A percentile compares a stretch with the other conserved stretches of the same genome.
Conservation (phyloP, 108 stramenopile genomes). For the Pseudonitzschia pungens region DNA sequence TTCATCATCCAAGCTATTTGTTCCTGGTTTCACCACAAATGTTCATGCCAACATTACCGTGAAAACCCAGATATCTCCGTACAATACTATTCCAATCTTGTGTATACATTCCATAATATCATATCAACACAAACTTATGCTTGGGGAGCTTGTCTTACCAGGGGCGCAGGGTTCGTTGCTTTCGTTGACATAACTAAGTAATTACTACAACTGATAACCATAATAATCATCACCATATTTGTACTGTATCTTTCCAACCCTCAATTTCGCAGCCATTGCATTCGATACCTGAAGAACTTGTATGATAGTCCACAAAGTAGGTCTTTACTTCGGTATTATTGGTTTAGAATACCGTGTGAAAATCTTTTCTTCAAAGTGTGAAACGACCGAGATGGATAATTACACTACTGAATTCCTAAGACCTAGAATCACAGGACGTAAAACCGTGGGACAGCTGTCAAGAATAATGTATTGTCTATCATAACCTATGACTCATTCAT, state of each 20-base stretch:
- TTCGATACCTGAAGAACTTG: too few species aligned
- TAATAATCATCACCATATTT: conserved; percentile 9
- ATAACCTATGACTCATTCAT: too few species aligned
- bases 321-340: too few species aligned
- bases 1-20: conserved; percentile 8
- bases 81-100: background rate
- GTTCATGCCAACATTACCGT: background rate
- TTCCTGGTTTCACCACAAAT: background rate
- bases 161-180: conserved; percentile 13
- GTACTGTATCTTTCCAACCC: background rate
- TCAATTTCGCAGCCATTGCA: too few species aligned
- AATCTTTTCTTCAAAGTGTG: too few species aligned
- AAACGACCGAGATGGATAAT: too few species aligned
- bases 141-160: conserved; percentile 14
- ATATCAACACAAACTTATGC: conserved; percentile 2
- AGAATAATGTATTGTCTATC: too few species aligned
- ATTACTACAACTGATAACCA: conserved; percentile 2
- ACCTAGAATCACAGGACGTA: too few species aligned
- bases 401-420: too few species aligned
- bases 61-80: background rate
- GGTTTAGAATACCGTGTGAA: too few species aligned
- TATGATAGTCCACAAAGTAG: too few species aligned
- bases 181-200: conserved; percentile 9
- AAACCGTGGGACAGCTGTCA: too few species aligned
- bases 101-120: background rate